Percentiles rank a stretch among this genome's conserved stretches.
Evolutionary conservation across 73 alveolate genomes (phyloP).

Genomic region (Tetrahymena thermophila): DNA sequence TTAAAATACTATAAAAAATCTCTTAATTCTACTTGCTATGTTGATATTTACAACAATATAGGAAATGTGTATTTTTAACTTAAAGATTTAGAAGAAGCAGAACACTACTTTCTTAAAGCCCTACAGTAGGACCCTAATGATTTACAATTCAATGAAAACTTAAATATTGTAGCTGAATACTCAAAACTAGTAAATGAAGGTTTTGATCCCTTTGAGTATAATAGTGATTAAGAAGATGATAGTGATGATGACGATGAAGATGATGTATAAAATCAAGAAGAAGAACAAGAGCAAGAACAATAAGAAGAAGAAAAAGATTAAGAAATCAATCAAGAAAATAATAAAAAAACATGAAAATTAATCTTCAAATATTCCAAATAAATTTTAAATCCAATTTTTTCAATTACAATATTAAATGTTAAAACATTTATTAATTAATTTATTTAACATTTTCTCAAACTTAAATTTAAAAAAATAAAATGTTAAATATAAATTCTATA

Average conservation of each 20-base stretch:
- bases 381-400: no score
- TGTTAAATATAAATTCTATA: no score
- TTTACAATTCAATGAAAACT: not conserved
- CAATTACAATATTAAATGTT: no score
- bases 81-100: not conserved
- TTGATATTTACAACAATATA: not conserved
- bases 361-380: not conserved
- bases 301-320: not conserved
- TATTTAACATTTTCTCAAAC: no score
- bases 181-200: not conserved
- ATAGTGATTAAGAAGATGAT: not conserved
- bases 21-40: not conserved
- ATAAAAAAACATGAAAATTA: not conserved
- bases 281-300: no score
- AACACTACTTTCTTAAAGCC: not conserved
- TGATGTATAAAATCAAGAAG: no score
- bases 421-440: no score
- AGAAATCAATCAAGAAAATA: not conserved
- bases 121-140: not conserved
- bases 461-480: no score
- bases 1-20: not conserved
- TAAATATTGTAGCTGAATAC: not conserved
- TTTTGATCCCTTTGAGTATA: not conserved
- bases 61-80: not conserved
- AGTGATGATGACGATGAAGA: not conserved